These are phyloP conservation scores for Mycena rosella DNA, from an alignment of 768 basidiomycete species.

Conservation along the genomic window DNA sequence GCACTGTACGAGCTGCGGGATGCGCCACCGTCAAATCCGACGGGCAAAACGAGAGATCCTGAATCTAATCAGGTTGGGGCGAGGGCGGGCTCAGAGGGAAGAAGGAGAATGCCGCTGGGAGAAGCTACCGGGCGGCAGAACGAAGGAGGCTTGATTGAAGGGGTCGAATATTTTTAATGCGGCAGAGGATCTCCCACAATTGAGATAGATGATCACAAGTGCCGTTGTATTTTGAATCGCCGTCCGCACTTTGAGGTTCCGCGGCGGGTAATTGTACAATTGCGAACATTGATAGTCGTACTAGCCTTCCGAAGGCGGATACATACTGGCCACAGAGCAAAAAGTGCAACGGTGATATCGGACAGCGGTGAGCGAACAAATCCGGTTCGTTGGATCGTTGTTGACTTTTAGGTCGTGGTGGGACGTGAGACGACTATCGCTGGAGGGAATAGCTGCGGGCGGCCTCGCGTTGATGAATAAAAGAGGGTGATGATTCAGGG, in stretches of 20 bases:
- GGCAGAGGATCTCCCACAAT: background rate
- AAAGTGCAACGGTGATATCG: constrained; percentile 21
- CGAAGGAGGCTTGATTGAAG: constrained; percentile 43
- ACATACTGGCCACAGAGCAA: background rate
- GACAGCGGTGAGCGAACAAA: background rate
- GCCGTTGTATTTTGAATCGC: constrained; percentile 5
- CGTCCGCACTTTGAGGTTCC: constrained; percentile 4
- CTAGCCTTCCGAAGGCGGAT: constrained; percentile 16
- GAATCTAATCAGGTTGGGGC: constrained; percentile 9
- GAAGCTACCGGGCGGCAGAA: constrained; percentile 18
- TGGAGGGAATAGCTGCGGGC: background rate
- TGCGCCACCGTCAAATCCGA: constrained; percentile 23
- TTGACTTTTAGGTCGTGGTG: constrained; percentile 10
- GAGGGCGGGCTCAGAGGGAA: constrained; percentile 7
- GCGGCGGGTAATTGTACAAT: background rate
- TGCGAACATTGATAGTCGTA: constrained; percentile 26
- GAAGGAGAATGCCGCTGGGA: constrained; percentile 14
- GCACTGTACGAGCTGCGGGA: constrained; percentile 35
- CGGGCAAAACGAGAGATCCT: constrained; percentile 2
- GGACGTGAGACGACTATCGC: constrained; percentile 1
- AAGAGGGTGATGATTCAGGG: background rate
- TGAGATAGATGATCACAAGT: constrained; percentile 13
- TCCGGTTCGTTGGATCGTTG: constrained; percentile 5
- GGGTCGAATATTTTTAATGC: constrained; percentile 48
- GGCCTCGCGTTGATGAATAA: constrained; percentile 24